A percentile compares a stretch with the other conserved stretches of the same genome.
These are phyloP conservation scores for Yamadazyma atlantica DNA, from an alignment of 1,139 yeast species.

Conservation along the genomic window DNA sequence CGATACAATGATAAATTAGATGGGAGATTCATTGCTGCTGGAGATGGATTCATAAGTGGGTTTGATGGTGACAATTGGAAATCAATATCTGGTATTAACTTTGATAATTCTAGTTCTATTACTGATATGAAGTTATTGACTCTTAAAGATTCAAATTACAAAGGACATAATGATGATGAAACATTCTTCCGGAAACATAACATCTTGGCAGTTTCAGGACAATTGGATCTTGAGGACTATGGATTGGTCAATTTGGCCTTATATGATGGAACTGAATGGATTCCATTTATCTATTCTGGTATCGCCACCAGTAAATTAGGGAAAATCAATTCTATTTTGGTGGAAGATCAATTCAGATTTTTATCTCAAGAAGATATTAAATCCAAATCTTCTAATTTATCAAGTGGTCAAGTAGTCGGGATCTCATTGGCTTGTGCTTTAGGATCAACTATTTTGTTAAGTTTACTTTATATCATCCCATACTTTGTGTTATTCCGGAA, in stretches of 20 bases:
- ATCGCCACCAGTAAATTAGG: slow-evolving; percentile 26
- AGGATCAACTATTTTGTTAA: slow-evolving; percentile 71
- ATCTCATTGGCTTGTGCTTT: slow-evolving; percentile 86
- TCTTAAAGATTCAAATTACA: slow-evolving; percentile 26
- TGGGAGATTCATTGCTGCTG: slow-evolving; percentile 57
- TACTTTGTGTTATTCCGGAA: slow-evolving; percentile 48
- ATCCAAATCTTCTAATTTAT: slow-evolving; percentile 21
- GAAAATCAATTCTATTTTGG: slow-evolving; percentile 30
- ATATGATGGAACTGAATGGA: slow-evolving; percentile 71
- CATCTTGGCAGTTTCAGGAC: slow-evolving; percentile 64
- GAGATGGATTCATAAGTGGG: slow-evolving; percentile 49
- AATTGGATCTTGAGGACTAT: slow-evolving; percentile 46
- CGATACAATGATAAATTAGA: slow-evolving; percentile 31
- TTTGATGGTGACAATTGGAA: slow-evolving; percentile 52
- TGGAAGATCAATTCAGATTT: slow-evolving; percentile 37
- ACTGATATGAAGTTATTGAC: slow-evolving; percentile 43
- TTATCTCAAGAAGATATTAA: slow-evolving; percentile 39
- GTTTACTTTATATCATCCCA: slow-evolving; percentile 60
- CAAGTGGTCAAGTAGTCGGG: slow-evolving; percentile 78
- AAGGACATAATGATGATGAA: slow-evolving; percentile 26
- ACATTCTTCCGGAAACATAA: slow-evolving; percentile 42
- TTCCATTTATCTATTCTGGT: slow-evolving; percentile 55
- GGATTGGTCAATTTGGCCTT: slow-evolving; percentile 70
- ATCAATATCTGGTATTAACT: slow-evolving; percentile 33
- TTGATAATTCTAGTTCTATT: slow-evolving; percentile 27